A percentile compares a stretch with the other conserved stretches of the same genome.
Conservation (phyloP, 139 green algal species). For the Spirogloea muscicola region DNA sequence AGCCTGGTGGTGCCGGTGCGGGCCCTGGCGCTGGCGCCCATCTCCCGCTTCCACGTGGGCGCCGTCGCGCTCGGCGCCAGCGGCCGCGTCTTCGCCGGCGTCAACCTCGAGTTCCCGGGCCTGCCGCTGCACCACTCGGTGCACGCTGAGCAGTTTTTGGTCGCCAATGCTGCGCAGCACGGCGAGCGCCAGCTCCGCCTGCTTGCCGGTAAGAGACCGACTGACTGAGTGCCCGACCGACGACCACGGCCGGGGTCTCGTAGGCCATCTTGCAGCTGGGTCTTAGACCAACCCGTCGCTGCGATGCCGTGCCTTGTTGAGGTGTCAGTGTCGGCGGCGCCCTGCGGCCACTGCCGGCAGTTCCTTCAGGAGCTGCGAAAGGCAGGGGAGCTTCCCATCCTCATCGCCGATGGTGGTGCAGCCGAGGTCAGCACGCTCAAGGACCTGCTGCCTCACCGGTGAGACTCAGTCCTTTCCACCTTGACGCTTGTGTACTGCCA, state of each 20-base stretch:
- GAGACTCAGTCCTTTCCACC: too few species aligned
- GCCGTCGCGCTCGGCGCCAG: slow-evolving; percentile 39
- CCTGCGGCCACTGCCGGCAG: slow-evolving; percentile 61
- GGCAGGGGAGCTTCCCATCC: slow-evolving; percentile 18
- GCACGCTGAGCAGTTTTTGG: slow-evolving; percentile 60
- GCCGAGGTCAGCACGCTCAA: neutral
- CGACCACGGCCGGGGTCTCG: too few species aligned
- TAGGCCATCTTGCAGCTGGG: too few species aligned
- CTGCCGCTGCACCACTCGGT: slow-evolving; percentile 50
- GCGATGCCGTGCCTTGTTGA: too few species aligned
- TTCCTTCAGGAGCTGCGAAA: slow-evolving; percentile 49
- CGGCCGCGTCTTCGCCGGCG: slow-evolving; percentile 49
- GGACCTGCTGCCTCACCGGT: slow-evolving; percentile 45
- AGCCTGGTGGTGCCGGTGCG: too few species aligned
- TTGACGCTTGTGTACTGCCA: too few species aligned
- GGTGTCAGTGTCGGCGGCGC: slow-evolving; percentile 46
- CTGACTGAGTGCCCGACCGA: too few species aligned
- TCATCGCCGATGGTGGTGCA: slow-evolving; percentile 6
- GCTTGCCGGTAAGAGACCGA: too few species aligned
- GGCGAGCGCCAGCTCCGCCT: slow-evolving; percentile 42
- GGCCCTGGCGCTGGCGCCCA: too few species aligned
- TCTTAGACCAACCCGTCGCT: too few species aligned
- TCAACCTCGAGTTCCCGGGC: slow-evolving; percentile 56
- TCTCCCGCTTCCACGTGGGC: slow-evolving; percentile 52
- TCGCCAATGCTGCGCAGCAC: slow-evolving; percentile 36